Percentiles rank a stretch among this genome's conserved stretches.
Evolutionary conservation across 179 eudicot species (phyloP).

Genomic region (Silene coronaria): DNA sequence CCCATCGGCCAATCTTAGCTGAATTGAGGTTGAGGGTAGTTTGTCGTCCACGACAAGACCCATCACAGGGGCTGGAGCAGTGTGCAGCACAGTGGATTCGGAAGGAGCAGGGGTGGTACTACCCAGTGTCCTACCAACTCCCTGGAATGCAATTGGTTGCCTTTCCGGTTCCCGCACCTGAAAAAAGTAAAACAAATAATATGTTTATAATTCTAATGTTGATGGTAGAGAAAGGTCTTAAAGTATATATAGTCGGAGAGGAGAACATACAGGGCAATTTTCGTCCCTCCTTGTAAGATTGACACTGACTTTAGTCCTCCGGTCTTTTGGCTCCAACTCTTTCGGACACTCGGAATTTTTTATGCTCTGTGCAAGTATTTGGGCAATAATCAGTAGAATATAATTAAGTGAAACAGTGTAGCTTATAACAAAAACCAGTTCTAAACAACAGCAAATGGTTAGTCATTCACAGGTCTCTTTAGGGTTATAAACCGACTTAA

Average conservation of each 20-base stretch:
- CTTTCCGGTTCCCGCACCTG: constrained; percentile 44
- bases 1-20: constrained; percentile 83
- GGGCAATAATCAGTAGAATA: constrained; percentile 8
- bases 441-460: background rate
- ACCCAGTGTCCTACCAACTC: constrained; percentile 68
- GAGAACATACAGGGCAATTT: constrained; percentile 41
- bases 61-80: constrained; percentile 52
- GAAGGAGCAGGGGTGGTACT: constrained; percentile 21
- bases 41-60: constrained; percentile 59
- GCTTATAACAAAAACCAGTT: background rate
- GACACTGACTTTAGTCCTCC: constrained; percentile 39
- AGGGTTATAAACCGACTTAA: too few relatives aligned
- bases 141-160: constrained; percentile 43
- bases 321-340: constrained; percentile 50
- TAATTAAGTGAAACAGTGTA: background rate
- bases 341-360: constrained; percentile 56
- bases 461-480: background rate
- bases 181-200: background rate
- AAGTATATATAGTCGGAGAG: background rate
- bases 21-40: constrained; percentile 76
- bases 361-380: constrained; percentile 43
- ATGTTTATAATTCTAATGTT: background rate
- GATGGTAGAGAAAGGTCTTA: background rate
- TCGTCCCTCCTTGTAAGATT: constrained; percentile 39
- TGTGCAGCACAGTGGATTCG: constrained; percentile 24